Evolutionary conservation across 1,284 basidiomycete genomes (phyloP).

Genomic region (Moniliophthora roreri): DNA sequence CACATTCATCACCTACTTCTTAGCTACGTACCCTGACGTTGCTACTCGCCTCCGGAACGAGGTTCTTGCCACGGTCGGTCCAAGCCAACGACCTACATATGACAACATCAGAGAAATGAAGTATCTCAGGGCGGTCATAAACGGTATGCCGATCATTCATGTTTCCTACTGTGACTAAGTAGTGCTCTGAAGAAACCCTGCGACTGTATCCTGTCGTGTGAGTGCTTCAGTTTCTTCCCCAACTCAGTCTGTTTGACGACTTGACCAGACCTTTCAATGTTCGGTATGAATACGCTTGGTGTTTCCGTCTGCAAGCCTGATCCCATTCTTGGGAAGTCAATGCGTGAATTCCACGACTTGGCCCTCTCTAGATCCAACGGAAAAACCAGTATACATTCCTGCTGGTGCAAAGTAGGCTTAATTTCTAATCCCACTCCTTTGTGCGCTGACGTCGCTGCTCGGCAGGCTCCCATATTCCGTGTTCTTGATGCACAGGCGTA

Average conservation of each 20-base stretch:
- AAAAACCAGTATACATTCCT: constrained; percentile 41
- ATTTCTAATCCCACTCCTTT: neutral
- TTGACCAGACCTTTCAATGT: constrained; percentile 38
- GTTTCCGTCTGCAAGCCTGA: neutral
- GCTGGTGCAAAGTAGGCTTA: constrained; percentile 35
- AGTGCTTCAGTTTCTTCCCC: too few species aligned
- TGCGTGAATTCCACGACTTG: neutral
- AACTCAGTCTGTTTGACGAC: too few species aligned
- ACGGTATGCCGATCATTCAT: constrained; percentile 36
- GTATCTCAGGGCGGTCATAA: constrained; percentile 58
- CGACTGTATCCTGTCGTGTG: constrained; percentile 50
- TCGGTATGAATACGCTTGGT: too few species aligned
- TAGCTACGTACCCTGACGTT: constrained; percentile 50
- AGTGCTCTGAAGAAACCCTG: constrained; percentile 34
- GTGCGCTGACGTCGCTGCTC: neutral
- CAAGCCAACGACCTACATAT: constrained; percentile 43
- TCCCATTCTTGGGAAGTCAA: neutral
- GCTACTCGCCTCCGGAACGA: constrained; percentile 48
- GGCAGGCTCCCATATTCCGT: constrained; percentile 35
- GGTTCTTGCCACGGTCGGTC: constrained; percentile 48
- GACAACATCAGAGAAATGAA: constrained; percentile 59
- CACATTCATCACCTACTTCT: constrained; percentile 51
- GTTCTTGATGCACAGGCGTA: constrained; percentile 50
- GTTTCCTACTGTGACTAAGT: neutral
- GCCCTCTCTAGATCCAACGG: constrained; percentile 20